These are phyloP conservation scores for Apophysomyces trapeziformis DNA, from an alignment of 371 early-diverging fungal genomes.

Conservation along the genomic window DNA sequence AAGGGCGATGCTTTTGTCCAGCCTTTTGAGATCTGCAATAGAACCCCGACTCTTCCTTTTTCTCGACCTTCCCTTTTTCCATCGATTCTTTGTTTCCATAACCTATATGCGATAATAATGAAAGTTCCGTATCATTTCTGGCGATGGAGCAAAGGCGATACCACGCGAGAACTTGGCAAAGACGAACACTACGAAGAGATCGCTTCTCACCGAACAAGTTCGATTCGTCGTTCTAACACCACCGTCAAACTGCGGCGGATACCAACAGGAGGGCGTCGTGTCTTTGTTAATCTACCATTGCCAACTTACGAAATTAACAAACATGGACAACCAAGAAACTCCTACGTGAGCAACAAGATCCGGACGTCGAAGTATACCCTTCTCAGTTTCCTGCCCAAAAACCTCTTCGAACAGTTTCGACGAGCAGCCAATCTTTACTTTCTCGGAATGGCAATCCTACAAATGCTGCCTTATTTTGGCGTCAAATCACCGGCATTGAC, in stretches of 20 bases:
- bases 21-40: neutral
- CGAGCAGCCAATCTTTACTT: slow-evolving; percentile 98
- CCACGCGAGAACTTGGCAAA: neutral
- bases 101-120: neutral
- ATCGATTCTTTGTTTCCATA: neutral
- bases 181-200: neutral
- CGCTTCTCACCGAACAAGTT: slow-evolving; percentile 2
- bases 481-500: slow-evolving; percentile 78
- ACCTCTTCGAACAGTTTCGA: slow-evolving; percentile 96
- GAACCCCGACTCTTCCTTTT: slow-evolving; percentile 2
- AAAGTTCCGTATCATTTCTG: slow-evolving; percentile 4
- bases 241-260: slow-evolving; percentile 43
- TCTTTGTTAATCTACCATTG: slow-evolving; percentile 70
- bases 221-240: slow-evolving; percentile 5
- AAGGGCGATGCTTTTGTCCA: too few relatives aligned
- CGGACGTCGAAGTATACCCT: slow-evolving; percentile 94
- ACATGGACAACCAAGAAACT: slow-evolving; percentile 53
- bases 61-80: slow-evolving; percentile 10
- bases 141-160: neutral
- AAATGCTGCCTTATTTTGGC: slow-evolving; percentile 80
- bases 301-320: slow-evolving; percentile 57
- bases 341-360: slow-evolving; percentile 69
- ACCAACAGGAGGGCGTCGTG: slow-evolving; percentile 51
- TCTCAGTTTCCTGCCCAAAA: slow-evolving; percentile 92
- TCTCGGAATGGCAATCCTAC: slow-evolving; percentile 89